Conservation (phyloP, 495 filamentous ascomycete genomes). For the Aspergillus indologenus region DNA sequence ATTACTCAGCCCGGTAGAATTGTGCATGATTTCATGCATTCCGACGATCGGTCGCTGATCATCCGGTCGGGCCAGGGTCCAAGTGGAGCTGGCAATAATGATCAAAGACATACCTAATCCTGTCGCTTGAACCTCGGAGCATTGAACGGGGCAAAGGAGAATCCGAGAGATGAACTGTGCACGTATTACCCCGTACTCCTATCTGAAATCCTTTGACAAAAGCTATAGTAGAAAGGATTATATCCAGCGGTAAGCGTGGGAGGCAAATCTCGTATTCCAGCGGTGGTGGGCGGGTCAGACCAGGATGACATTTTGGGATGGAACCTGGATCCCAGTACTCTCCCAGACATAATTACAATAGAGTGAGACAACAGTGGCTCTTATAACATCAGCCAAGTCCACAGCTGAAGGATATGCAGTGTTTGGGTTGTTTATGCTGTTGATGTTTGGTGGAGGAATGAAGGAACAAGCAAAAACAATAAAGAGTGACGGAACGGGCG, state of each 20-base stretch:
- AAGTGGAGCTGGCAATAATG: not conserved
- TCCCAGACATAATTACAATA: not conserved
- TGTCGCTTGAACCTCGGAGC: not conserved
- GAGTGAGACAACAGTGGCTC: not conserved
- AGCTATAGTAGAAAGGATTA: not conserved
- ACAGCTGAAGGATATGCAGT: not conserved
- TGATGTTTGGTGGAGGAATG: not conserved
- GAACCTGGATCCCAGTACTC: not conserved
- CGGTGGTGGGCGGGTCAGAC: not conserved
- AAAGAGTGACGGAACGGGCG: not conserved
- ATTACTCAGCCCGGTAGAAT: not conserved
- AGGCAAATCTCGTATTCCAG: not conserved
- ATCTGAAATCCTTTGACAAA: not conserved
- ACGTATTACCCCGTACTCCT: too few species aligned
- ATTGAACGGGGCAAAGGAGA: not conserved
- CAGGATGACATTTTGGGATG: not conserved
- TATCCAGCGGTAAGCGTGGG: not conserved
- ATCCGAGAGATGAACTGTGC: too few species aligned
- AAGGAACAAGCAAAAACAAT: not conserved
- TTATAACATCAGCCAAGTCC: not conserved
- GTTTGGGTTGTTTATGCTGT: not conserved
- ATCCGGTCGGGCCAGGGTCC: not conserved
- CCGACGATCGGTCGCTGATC: not conserved
- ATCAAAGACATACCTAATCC: not conserved
- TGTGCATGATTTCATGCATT: not conserved